Percentiles rank a stretch among this genome's conserved stretches.
Conservation (phyloP, 2,329 filamentous ascomycete species). For the Camillea tinctor region DNA sequence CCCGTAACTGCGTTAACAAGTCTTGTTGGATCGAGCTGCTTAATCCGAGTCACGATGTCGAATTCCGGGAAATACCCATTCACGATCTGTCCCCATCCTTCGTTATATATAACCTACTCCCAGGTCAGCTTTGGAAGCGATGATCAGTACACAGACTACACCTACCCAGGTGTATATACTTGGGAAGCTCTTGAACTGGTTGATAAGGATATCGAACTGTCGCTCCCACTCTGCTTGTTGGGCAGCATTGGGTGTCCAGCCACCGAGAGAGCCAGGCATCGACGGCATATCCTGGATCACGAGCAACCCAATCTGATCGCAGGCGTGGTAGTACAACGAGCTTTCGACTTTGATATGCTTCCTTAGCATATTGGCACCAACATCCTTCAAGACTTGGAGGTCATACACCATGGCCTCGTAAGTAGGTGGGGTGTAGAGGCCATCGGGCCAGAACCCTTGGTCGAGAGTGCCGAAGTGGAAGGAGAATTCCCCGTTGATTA, state of each 20-base stretch:
- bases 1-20: slow-evolving; percentile 63
- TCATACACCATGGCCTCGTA: slow-evolving; percentile 68
- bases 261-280: slow-evolving; percentile 33
- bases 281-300: slow-evolving; percentile 74
- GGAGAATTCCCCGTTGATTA: slow-evolving; percentile 67
- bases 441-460: slow-evolving; percentile 72
- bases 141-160: neutral
- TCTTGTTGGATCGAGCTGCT: slow-evolving; percentile 59
- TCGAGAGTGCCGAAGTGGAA: slow-evolving; percentile 69
- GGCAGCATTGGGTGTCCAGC: slow-evolving; percentile 34
- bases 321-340: slow-evolving; percentile 66
- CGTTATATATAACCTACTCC: slow-evolving; percentile 63
- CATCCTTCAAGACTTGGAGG: slow-evolving; percentile 58
- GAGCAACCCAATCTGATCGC: slow-evolving; percentile 63
- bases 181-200: slow-evolving; percentile 63
- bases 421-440: slow-evolving; percentile 63
- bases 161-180: slow-evolving; percentile 64
- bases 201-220: slow-evolving; percentile 59
- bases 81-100: slow-evolving; percentile 65
- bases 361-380: slow-evolving; percentile 69
- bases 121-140: neutral
- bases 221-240: slow-evolving; percentile 55
- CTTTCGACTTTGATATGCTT: slow-evolving; percentile 57
- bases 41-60: slow-evolving; percentile 53
- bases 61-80: slow-evolving; percentile 53